phyloP scores from a whole-genome alignment of 345 rosid species.

The Citrus sinensis region DVS_A1.0 CM039167.1:24309501-24310000 shows the following conservation, averaged over 20 bases:
- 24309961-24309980: background rate
- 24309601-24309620: background rate
- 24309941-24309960: background rate
- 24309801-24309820: background rate
- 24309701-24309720: background rate
- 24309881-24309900: background rate
- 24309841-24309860: background rate
- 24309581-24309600: background rate
- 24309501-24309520: slow-evolving; percentile 55
- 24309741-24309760: background rate
- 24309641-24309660: background rate
- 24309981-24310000: background rate
- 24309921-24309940: background rate
- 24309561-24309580: background rate
- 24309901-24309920: background rate
- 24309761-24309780: background rate
- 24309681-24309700: background rate
- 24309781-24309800: background rate
- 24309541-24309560: slow-evolving; percentile 49
- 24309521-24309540: slow-evolving; percentile 91
- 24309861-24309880: background rate
- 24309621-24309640: background rate
- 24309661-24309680: background rate
- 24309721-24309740: background rate
- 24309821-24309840: background rate